Conservation (phyloP, 2,329 filamentous ascomycete genomes). For the Talaromyces marneffei region DNA sequence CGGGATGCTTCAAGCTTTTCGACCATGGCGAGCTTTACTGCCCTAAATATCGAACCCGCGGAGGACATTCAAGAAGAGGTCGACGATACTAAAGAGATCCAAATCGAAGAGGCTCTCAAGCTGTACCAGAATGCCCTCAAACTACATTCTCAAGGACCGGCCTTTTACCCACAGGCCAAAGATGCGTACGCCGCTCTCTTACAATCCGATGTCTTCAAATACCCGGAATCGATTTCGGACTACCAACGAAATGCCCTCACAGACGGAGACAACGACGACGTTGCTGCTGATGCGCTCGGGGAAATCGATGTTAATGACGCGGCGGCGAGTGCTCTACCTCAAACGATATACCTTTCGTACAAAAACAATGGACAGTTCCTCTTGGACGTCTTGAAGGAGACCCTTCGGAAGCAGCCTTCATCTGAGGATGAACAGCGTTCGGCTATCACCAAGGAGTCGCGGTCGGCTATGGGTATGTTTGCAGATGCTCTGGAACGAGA, state of each 20-base stretch:
- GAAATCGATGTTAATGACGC: slow-evolving; percentile 62
- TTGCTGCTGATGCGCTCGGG: slow-evolving; percentile 29
- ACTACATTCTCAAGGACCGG: slow-evolving; percentile 79
- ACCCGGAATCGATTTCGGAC: slow-evolving; percentile 79
- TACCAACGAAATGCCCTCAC: slow-evolving; percentile 64
- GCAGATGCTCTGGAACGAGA: slow-evolving; percentile 60
- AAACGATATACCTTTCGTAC: slow-evolving; percentile 86
- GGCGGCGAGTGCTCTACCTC: slow-evolving; percentile 72
- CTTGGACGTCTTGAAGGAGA: slow-evolving; percentile 65
- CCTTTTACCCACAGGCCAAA: slow-evolving; percentile 67
- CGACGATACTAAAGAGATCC: slow-evolving; percentile 91
- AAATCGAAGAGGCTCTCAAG: slow-evolving; percentile 95
- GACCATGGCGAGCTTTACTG: slow-evolving; percentile 62
- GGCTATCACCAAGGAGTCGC: slow-evolving; percentile 33
- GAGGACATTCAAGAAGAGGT: slow-evolving; percentile 84
- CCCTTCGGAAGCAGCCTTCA: slow-evolving; percentile 24
- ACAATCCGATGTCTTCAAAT: slow-evolving; percentile 87
- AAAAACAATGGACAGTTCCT: slow-evolving; percentile 93
- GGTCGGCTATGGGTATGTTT: slow-evolving; percentile 48
- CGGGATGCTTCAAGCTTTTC: slow-evolving; percentile 11
- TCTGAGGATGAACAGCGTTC: slow-evolving; percentile 16
- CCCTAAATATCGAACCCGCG: slow-evolving; percentile 91
- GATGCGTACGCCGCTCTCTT: slow-evolving; percentile 82
- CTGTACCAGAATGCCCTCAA: slow-evolving; percentile 88
- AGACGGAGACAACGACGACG: slow-evolving; percentile 30